Base-by-base conservation (phyloP, 1,284 basidiomycete genomes). In the Flammula alnicola region DNA sequence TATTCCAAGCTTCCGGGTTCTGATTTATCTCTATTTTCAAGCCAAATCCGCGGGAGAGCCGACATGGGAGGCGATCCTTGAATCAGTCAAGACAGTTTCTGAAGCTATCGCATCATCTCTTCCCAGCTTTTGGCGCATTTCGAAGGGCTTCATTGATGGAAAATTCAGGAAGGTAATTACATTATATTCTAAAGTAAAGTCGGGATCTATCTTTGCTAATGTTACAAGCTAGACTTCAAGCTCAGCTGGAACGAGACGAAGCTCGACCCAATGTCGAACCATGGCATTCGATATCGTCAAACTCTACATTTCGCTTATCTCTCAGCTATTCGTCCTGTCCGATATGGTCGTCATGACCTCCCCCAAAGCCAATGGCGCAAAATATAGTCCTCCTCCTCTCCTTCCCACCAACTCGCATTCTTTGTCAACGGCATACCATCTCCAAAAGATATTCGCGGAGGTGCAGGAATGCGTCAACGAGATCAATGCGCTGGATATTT, bases 231-330 rank as follows among this genome's bases (percentile, higher is more conserved):
- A 11, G 3, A 16, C 30, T 9, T 32, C 23, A 25, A 39, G 22
- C 17, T 36, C 52, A 5, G 36, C 45, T n/a, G 33, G 41, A 16
- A 22, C 36, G 5, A 38, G 86, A 16, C 85, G 92, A 17, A 92
- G 93, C 49, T 84, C 91, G 0, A 78, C 84, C 0, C 92, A 97
- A 68, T 93, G 91, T 62, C 81, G 86, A 16, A 85, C 86, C 1
- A 98, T 99, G 94, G 91, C 92, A 0, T 76, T 91, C 10, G 96
- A 98, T 60, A 84, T 96, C 46, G 78, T 98, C 59, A 90, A 91
- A 61, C 79, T 90, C 17, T 99, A 96, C 71, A 86, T 93, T 49
- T 83, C 87, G 2, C 78, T 91, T 9, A 72, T 99, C 20, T 94
- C 93, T 1, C 84, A 93, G 57, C 93, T 95, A 67, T 98, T 99